Percentiles rank a stretch among this genome's conserved stretches.
Conservation (phyloP, 768 basidiomycete species). For the Tulasnella sp. region DNA sequence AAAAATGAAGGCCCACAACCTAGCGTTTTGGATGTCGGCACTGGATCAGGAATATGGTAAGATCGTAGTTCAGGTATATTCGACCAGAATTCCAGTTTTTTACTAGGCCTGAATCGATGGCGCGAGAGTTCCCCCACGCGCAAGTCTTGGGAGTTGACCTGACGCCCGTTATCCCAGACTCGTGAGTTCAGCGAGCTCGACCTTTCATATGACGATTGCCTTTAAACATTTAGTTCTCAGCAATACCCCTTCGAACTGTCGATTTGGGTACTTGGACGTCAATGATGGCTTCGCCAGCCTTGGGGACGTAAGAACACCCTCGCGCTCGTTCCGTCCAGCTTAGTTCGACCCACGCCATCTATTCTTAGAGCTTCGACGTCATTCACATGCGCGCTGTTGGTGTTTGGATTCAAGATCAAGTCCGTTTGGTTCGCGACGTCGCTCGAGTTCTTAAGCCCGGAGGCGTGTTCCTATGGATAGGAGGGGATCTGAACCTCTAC, state of each 20-base stretch:
- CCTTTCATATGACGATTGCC: background rate
- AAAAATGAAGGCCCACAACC: background rate
- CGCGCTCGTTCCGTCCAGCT: background rate
- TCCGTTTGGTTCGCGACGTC: slow-evolving; percentile 18
- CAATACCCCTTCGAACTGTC: slow-evolving; percentile 11
- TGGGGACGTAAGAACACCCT: background rate
- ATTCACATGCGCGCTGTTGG: slow-evolving; percentile 20
- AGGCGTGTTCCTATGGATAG: slow-evolving; percentile 2
- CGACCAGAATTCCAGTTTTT: background rate
- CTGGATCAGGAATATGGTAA: slow-evolving; percentile 23
- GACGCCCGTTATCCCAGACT: background rate
- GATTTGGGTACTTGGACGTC: background rate
- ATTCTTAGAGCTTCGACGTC: slow-evolving; percentile 19
- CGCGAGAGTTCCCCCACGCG: slow-evolving; percentile 29
- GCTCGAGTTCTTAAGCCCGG: slow-evolving; percentile 20
- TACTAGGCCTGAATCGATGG: slow-evolving; percentile 28
- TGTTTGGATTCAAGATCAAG: slow-evolving; percentile 13
- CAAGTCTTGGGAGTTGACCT: slow-evolving; percentile 27
- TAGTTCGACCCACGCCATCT: background rate
- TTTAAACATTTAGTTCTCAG: background rate
- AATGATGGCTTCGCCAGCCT: background rate
- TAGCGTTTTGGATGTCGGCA: background rate
- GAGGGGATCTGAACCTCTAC: background rate
- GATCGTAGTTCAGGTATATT: background rate
- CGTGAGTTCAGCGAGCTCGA: background rate